Percentiles rank a stretch among this genome's conserved stretches.
These are phyloP conservation scores for Tricholoma hemisulphureum DNA, from an alignment of 768 basidiomycete genomes.

Conservation along the genomic window DNA sequence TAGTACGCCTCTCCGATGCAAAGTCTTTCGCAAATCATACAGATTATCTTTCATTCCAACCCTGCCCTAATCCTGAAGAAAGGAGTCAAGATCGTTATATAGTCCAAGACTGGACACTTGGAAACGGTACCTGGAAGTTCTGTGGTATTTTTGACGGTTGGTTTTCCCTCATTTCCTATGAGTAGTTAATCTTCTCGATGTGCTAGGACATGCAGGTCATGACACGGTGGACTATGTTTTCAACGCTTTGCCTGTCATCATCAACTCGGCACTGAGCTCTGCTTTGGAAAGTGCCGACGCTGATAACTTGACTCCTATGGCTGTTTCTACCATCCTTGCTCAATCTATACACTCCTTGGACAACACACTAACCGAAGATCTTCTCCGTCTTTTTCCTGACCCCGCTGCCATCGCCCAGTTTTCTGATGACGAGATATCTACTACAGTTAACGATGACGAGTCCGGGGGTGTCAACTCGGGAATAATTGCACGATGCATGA, in stretches of 20 bases:
- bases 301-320: constrained; percentile 2
- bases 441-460: constrained; percentile 40
- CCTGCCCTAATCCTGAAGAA: constrained; percentile 39
- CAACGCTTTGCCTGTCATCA: constrained; percentile 29
- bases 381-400: constrained; percentile 44
- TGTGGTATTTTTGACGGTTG: constrained; percentile 49
- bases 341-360: constrained; percentile 40
- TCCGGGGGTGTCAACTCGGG: constrained; percentile 30
- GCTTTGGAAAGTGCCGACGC: constrained; percentile 9
- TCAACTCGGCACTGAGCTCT: constrained; percentile 26
- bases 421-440: constrained; percentile 38
- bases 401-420: constrained; percentile 29
- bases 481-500: constrained; percentile 45
- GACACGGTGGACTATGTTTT: constrained; percentile 44
- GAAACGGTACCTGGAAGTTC: constrained; percentile 42
- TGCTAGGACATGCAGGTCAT: constrained; percentile 48
- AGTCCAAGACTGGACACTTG: constrained; percentile 38
- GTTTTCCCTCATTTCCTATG: constrained; percentile 7
- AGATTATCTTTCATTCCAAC: constrained; percentile 47
- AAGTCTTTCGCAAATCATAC: constrained; percentile 28
- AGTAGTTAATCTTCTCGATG: background rate
- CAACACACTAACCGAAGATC: constrained; percentile 31
- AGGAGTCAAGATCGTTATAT: constrained; percentile 47
- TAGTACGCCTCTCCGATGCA: constrained; percentile 38
- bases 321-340: constrained; percentile 32